Base-by-base conservation (phyloP, 331 rosid genomes). In the Stylosanthes scabra region DNA sequence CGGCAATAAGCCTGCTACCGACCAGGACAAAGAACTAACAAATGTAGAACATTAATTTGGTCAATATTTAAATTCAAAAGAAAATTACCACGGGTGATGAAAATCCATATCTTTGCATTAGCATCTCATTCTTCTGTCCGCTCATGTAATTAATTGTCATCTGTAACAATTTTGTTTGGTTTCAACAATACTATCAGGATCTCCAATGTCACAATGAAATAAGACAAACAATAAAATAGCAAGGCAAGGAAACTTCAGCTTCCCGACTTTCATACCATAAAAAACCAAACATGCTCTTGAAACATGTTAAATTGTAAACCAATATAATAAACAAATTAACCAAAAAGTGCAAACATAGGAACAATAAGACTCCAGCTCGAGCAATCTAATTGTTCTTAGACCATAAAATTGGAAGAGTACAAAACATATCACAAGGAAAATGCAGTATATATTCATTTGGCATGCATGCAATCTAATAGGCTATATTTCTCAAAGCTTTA, bases 71-170 rank as follows among this genome's bases (percentile, higher is more conserved):
- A n/a, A n/a, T n/a, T n/a, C n/a, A n/a, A 63, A 74, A 74, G 66
- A 52, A 72, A 74, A 71, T 85, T 91, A 94, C 97, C 97, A 86
- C 95, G 12, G 93, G 68, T 28, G 99, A 94, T 37, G 99, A 91
- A 75, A 94, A 94, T 29, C 99, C 99, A 67, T 90, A 94, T 91
- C 91, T 86, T 74, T 91, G 95, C 93, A 94, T 86, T 62, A 88
- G 66, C 76, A 78, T 56, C 81, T 76, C 69, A 72, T 90, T 94
- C 83, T 84, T 79, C 84, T 85, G 93, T 34, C 83, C 70, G 44
- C 80, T 84, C 93, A 88, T 83, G 87, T 89, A 94, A 81, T 79
- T 77, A 74, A 94, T 76, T 34, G 99, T 94, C 97, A 94, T 86
- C 99, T 94, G 97, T 74, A 46, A 81, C 76, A 74, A 75, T 51